phyloP scores from a whole-genome alignment of 2,329 filamentous ascomycete species.

The Diplodia seriata region DNA sequence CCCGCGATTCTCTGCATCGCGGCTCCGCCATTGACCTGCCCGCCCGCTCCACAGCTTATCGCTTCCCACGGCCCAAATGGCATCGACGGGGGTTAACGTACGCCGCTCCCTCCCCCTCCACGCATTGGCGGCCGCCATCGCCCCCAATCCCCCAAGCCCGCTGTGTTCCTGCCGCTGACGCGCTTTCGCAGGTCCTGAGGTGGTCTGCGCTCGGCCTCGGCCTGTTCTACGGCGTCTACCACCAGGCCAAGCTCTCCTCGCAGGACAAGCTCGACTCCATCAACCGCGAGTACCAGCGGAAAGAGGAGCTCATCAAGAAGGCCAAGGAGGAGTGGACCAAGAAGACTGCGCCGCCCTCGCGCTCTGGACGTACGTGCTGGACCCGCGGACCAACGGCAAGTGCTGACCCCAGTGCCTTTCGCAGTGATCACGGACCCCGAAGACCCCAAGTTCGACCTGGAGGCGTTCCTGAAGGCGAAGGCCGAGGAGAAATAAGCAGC shows the following conservation, averaged over 20 bases:
- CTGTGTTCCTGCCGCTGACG: conserved; percentile 9
- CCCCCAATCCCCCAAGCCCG: background rate
- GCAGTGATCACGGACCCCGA: conserved; percentile 66
- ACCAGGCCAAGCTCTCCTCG: conserved; percentile 81
- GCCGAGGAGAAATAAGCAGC: conserved; percentile 48
- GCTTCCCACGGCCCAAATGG: conserved; percentile 29
- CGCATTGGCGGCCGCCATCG: conserved; percentile 28
- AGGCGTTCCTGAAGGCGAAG: conserved; percentile 77
- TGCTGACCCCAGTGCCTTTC: conserved; percentile 2
- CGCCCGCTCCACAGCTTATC: conserved; percentile 27
- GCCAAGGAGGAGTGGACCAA: conserved; percentile 90
- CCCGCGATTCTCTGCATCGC: conserved; percentile 30
- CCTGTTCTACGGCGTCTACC: conserved; percentile 93
- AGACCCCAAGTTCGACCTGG: conserved; percentile 91
- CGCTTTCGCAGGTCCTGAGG: conserved; percentile 78
- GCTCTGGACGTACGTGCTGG: conserved; percentile 49
- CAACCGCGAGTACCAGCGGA: conserved; percentile 86
- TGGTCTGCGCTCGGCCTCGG: conserved; percentile 93
- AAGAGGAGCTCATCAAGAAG: conserved; percentile 88
- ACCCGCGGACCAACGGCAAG: conserved; percentile 7
- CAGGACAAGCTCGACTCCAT: conserved; percentile 72
- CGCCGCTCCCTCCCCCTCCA: conserved; percentile 40
- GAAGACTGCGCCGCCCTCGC: conserved; percentile 65
- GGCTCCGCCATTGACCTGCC: conserved; percentile 32
- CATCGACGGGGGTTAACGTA: conserved; percentile 57